Percentiles rank a stretch among this genome's conserved stretches.
Evolutionary conservation across 768 basidiomycete species (phyloP).

Genomic region (Suillus bovinus): DNA sequence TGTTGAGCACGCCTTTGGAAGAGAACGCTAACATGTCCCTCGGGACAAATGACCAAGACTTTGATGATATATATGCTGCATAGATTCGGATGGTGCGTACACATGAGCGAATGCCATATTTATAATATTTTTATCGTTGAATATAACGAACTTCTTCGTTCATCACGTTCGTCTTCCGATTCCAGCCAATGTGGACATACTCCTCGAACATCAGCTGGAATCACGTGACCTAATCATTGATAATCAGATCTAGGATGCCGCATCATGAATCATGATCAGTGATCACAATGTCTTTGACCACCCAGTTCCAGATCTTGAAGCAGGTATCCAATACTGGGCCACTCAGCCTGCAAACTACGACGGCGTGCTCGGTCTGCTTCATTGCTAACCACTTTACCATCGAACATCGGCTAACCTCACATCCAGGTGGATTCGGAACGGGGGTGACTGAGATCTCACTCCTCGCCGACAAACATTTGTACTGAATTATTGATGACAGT

Average conservation of each 20-base stretch:
- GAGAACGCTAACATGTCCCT: conserved; percentile 16
- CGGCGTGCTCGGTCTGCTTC: conserved; percentile 74
- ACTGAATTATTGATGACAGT: conserved; percentile 40
- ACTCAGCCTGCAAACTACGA: conserved; percentile 78
- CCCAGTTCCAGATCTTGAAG: conserved; percentile 60
- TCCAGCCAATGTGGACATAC: neutral
- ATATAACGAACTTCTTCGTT: neutral
- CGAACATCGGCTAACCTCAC: conserved; percentile 34
- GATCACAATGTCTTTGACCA: conserved; percentile 13
- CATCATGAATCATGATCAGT: neutral
- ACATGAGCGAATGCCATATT: conserved; percentile 6
- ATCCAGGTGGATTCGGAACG: conserved; percentile 54
- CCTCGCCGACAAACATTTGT: neutral
- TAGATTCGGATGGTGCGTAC: conserved; percentile 14
- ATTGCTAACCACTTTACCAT: conserved; percentile 7
- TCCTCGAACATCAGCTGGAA: neutral
- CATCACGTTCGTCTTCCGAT: neutral
- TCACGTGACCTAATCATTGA: neutral
- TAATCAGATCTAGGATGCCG: neutral
- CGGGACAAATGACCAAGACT: conserved; percentile 50
- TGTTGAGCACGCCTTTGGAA: conserved; percentile 16
- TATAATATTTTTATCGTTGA: conserved; percentile 2
- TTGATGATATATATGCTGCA: conserved; percentile 67
- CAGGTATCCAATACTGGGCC: conserved; percentile 87
- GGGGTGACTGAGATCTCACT: conserved; percentile 37